Base-by-base conservation (phyloP, 1,284 basidiomycete species). In the Tilletia horrida region DNA sequence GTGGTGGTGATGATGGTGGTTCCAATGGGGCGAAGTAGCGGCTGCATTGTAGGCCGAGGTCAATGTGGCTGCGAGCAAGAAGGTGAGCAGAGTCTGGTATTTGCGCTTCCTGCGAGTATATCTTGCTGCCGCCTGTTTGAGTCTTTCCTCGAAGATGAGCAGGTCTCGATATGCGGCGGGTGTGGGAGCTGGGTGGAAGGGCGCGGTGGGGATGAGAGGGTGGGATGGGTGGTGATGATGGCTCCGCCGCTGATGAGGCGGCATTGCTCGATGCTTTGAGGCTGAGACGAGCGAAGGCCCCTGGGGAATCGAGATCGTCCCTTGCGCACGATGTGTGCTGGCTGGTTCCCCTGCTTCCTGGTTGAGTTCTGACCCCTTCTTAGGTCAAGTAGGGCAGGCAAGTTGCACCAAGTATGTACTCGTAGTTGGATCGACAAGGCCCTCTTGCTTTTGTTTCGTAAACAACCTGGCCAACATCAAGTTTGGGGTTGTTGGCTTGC, bases 81-180 rank as follows among this genome's bases (percentile, higher is more conserved):
- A 87, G 0, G 86, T 72, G 2, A 94, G 86, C 79, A 94, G 91
- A 57, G 91, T 84, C 83, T 93, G 90, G 84, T 97, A 97, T 75
- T 91, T 87, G 62, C 88, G 86, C 82, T 93, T 91, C 69, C 94
- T 86, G 57, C 88, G 86, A 77, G 91, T 88, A 21, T 97, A 84
- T 70, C 87, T 88, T 11, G 89, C 87, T 2, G 92, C 92, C 81
- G 92, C 97, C 63, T 90, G 91, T 84, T 97, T 97, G 66, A 98
- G 87, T 18, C 96, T 86, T 83, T 98, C 94, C 83, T 98, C 95
- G 73, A 98, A 97, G 63, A 93, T 85, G 45, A 97, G 86, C 31
- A 98, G 85, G 82, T 98, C 95, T 59, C 91, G 86, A 81, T 91
- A 93, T 0, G 92, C 93, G 18, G 88, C 85, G 62, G 85, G 85